These are phyloP conservation scores for Solanum chilense DNA, from an alignment of 257 asterid genomes.

Conservation along the genomic window DNA sequence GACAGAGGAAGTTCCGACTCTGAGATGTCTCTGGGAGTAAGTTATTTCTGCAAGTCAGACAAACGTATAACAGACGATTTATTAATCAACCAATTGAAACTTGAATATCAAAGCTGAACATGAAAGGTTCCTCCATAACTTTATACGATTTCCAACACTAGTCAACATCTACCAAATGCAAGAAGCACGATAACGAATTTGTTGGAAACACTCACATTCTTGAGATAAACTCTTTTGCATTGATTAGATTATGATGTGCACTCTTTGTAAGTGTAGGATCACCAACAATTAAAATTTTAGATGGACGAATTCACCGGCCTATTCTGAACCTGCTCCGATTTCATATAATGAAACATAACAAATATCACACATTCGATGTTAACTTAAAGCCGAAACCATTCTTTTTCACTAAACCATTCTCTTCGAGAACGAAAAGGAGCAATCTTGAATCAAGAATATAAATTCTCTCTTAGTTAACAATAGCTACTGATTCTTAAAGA, in stretches of 20 bases:
- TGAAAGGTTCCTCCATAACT: background rate
- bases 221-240: background rate
- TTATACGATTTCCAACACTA: background rate
- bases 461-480: background rate
- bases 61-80: background rate
- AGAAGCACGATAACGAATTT: background rate
- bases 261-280: background rate
- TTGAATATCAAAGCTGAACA: background rate
- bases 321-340: background rate
- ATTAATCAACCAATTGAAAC: background rate
- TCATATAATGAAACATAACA: background rate
- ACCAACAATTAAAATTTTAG: background rate
- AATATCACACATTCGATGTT: background rate
- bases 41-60: constrained; percentile 30
- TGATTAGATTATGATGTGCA: no score
- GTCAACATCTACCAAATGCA: background rate
- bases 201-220: background rate
- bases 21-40: constrained; percentile 6
- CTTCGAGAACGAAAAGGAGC: background rate
- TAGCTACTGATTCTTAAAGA: background rate
- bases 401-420: background rate
- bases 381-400: background rate
- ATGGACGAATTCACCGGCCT: background rate
- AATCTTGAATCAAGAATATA: background rate
- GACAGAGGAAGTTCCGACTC: constrained; percentile 17